Evolutionary conservation across 805 yeast genomes (phyloP), one percentile per base, ranked within the genome.

Genomic region (Zygosaccharomyces bailii): DNA sequence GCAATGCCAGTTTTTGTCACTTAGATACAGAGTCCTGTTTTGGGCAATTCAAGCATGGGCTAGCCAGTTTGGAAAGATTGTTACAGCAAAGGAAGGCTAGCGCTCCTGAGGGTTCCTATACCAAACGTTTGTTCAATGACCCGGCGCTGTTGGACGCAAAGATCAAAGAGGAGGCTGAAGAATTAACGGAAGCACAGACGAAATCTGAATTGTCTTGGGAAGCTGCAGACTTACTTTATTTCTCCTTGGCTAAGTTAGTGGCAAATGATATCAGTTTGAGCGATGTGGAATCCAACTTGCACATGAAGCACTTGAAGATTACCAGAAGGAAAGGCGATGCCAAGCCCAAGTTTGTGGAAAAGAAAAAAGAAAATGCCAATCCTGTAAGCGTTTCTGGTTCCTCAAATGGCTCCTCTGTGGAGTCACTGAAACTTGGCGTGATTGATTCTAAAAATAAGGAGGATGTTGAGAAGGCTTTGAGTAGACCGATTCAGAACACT

Each of bases 311-410:
- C 37, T 69, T 82, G 59, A 91, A 91, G 68, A 88, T 93, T 47
- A 81, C 96, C 2, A 80, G 99, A 68, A 79, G 99, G 63, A 84
- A 82, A 67, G 99, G 99, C 42, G 96, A 93, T 69, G 98, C 99
- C 35, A 91, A 91, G 68, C 81, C 86, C 18, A 80, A 82, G 61
- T 93, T 84, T 66, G 50, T 80, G 39, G 66, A 73, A 50, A 53
- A 55, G 45, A 57, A 48, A 25, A 52, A 56, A 19, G 55, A 56
- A 32, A 13, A 39, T n/a, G 13, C 18, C 2, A 14, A 30, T 18
- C 37, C 10, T 8, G 21, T 13, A 5, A 39, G 51, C 7, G 47
- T 50, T 24, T 54, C 52, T 23, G 51, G 55, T 23, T 43, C 51
- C 14, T 51, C 58, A 9, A 46, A 58, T 36, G 65, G 8, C 31